A percentile compares a stretch with the other conserved stretches of the same genome.
Conservation (phyloP, 1,284 basidiomycete genomes). For the Irpex sp. region DNA sequence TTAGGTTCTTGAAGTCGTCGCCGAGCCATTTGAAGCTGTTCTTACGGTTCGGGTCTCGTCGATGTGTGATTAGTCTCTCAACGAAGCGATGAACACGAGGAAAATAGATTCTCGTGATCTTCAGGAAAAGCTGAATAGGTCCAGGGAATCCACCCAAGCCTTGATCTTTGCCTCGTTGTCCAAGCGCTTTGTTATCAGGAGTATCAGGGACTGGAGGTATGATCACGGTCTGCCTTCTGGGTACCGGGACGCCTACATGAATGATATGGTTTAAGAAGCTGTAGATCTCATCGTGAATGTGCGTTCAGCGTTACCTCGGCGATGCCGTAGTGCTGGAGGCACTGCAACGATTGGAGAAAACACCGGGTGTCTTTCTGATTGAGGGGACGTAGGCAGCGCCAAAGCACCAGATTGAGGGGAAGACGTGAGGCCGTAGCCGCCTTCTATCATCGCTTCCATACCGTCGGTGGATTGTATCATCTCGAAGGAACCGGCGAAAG, state of each 20-base stretch:
- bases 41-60: slow-evolving; percentile 15
- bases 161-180: slow-evolving; percentile 24
- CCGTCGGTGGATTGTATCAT: slow-evolving; percentile 1
- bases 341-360: neutral
- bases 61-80: slow-evolving; percentile 36
- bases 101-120: slow-evolving; percentile 29
- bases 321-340: slow-evolving; percentile 7
- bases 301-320: slow-evolving; percentile 13
- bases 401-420: slow-evolving; percentile 35
- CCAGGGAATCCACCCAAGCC: slow-evolving; percentile 47
- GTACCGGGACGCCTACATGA: slow-evolving; percentile 3
- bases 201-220: slow-evolving; percentile 6
- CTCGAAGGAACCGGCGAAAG: slow-evolving; percentile 14
- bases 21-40: slow-evolving; percentile 29
- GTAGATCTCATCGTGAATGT: neutral
- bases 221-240: slow-evolving; percentile 13
- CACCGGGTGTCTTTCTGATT: neutral
- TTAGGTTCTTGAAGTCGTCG: slow-evolving; percentile 32
- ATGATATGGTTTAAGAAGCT: neutral
- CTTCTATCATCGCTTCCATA: slow-evolving; percentile 22
- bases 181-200: slow-evolving; percentile 10
- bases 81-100: slow-evolving; percentile 35
- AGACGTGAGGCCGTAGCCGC: slow-evolving; percentile 32
- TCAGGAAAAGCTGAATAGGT: slow-evolving; percentile 31
- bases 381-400: slow-evolving; percentile 20